phyloP scores from a whole-genome alignment of 345 rosid species.

The Lepidium africanum region DNA sequence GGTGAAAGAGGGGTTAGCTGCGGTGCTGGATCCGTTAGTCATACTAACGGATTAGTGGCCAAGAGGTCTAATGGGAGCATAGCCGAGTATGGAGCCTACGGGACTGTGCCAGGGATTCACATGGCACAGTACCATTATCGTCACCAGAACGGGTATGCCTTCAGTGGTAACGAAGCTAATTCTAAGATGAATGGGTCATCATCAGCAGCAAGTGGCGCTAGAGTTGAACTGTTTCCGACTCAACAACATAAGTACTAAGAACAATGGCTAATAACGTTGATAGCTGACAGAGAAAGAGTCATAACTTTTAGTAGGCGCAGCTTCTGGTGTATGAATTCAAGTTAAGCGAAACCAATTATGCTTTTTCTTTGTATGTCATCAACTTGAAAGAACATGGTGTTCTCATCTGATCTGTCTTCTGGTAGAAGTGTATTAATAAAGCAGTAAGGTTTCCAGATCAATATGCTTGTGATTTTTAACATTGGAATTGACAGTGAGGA shows the following conservation, averaged over 20 bases:
- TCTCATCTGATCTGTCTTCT: background rate
- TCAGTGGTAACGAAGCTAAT: conserved; percentile 2
- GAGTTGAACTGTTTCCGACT: conserved; percentile 21
- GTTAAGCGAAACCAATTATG: conserved; percentile 6
- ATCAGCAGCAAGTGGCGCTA: conserved; percentile 19
- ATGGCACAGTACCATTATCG: conserved; percentile 38
- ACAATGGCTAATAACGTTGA: conserved; percentile 9
- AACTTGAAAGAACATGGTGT: conserved; percentile 6
- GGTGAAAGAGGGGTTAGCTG: conserved; percentile 45
- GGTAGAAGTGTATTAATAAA: conserved; percentile 12
- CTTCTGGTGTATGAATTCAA: conserved; percentile 6
- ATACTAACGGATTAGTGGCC: conserved; percentile 44
- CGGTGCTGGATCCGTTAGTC: conserved; percentile 23
- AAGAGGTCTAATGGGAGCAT: conserved; percentile 43
- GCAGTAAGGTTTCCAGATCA: background rate
- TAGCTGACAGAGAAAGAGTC: conserved; percentile 8
- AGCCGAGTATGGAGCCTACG: conserved; percentile 36
- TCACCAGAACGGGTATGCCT: conserved; percentile 34
- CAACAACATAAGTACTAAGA: conserved; percentile 24
- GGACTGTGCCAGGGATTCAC: conserved; percentile 37
- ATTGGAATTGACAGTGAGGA: background rate
- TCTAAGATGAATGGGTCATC: conserved; percentile 24
- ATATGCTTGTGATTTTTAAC: background rate
- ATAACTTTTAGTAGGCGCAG: conserved; percentile 11
- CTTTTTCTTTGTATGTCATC: conserved; percentile 2